A percentile compares a stretch with the other conserved stretches of the same genome.
Evolutionary conservation across 495 filamentous ascomycete species (phyloP).

Genomic region (Aspergillus olivimuriae): DNA sequence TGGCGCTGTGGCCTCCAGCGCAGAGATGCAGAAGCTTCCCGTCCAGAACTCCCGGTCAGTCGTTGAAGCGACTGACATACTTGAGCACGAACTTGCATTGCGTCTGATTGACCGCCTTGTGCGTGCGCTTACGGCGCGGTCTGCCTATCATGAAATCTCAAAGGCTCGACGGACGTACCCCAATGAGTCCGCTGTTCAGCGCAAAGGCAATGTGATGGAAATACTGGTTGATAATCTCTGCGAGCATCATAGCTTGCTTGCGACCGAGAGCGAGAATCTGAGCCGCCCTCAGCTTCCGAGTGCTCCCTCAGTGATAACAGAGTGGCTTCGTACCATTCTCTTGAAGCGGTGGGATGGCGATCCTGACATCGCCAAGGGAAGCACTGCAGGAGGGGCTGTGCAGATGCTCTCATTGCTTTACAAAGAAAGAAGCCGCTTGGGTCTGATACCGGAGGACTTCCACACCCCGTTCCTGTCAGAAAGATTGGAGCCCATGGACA

Average conservation of each 20-base stretch:
- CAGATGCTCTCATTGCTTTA: slow-evolving; percentile 70
- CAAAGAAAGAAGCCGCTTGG: slow-evolving; percentile 54
- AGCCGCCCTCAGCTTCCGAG: slow-evolving; percentile 25
- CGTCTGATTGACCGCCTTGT: slow-evolving; percentile 50
- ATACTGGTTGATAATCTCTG: slow-evolving; percentile 34
- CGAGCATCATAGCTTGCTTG: slow-evolving; percentile 21
- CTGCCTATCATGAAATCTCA: slow-evolving; percentile 46
- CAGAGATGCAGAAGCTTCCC: slow-evolving; percentile 33
- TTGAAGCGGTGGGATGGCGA: slow-evolving; percentile 73
- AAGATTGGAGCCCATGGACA: slow-evolving; percentile 67
- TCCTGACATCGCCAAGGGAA: slow-evolving; percentile 57
- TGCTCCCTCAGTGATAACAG: slow-evolving; percentile 54
- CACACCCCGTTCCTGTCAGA: slow-evolving; percentile 70
- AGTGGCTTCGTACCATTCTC: slow-evolving; percentile 73
- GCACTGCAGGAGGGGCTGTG: slow-evolving; percentile 65
- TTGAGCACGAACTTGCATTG: slow-evolving; percentile 57
- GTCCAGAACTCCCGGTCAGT: slow-evolving; percentile 22
- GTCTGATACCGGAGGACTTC: slow-evolving; percentile 61
- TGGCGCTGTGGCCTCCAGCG: slow-evolving; percentile 44
- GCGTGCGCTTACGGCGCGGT: slow-evolving; percentile 45
- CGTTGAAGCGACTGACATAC: slow-evolving; percentile 40
- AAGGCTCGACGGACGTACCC: slow-evolving; percentile 35
- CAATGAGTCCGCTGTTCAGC: slow-evolving; percentile 25
- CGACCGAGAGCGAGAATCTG: slow-evolving; percentile 26
- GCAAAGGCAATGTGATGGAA: slow-evolving; percentile 29